These are phyloP conservation scores for Somion occarium DNA, from an alignment of 1,284 basidiomycete species.

Conservation along the genomic window DNA sequence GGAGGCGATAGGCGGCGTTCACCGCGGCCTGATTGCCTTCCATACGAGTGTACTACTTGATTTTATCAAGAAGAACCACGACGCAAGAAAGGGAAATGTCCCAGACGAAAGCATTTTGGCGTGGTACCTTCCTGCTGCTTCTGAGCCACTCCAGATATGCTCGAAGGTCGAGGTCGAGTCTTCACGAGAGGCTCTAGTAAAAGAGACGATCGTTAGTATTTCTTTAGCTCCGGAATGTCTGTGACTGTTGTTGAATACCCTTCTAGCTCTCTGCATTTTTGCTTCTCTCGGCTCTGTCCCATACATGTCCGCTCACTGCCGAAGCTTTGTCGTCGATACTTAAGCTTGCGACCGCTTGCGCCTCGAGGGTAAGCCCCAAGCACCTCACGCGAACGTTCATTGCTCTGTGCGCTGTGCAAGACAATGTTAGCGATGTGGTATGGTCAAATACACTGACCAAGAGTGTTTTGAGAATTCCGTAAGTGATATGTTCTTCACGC, in stretches of 20 bases:
- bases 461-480: conserved; percentile 41
- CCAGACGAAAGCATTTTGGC: conserved; percentile 64
- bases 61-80: conserved; percentile 45
- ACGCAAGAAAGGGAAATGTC: conserved; percentile 34
- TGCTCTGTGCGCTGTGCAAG: conserved; percentile 56
- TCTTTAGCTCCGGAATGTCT: neutral
- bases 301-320: conserved; percentile 52
- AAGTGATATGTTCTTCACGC: conserved; percentile 19
- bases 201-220: conserved; percentile 52
- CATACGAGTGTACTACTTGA: conserved; percentile 81
- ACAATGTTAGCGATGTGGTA: conserved; percentile 32
- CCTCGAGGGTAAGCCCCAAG: conserved; percentile 39
- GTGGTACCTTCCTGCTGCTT: conserved; percentile 54
- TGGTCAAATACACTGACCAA: conserved; percentile 36
- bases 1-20: conserved; percentile 36
- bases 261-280: conserved; percentile 69
- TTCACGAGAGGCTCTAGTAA: conserved; percentile 23
- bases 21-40: conserved; percentile 81
- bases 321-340: conserved; percentile 57
- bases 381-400: conserved; percentile 57
- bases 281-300: conserved; percentile 62
- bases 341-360: conserved; percentile 47
- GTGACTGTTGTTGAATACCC: neutral
- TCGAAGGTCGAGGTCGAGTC: conserved; percentile 12
- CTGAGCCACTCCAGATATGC: conserved; percentile 48